Conservation (phyloP, 495 filamentous ascomycete genomes). For the Ascobolus immersus region DNA sequence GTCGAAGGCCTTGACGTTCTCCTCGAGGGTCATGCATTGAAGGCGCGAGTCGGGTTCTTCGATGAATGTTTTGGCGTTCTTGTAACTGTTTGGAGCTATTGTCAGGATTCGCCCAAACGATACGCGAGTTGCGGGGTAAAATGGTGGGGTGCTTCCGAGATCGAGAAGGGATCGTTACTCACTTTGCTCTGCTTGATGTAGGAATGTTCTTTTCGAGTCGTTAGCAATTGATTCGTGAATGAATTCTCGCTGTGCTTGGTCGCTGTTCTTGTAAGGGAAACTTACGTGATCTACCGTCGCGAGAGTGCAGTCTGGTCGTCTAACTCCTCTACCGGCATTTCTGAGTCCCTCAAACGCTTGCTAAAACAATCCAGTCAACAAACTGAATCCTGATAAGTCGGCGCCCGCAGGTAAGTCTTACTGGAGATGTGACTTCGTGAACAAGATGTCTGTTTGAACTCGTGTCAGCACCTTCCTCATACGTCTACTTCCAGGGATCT, state of each 20-base stretch:
- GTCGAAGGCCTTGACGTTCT: conserved; percentile 90
- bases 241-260: neutral
- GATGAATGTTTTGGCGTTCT: conserved; percentile 38
- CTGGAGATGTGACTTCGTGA: conserved; percentile 91
- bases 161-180: conserved; percentile 12
- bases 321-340: conserved; percentile 62
- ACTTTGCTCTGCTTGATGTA: conserved; percentile 13
- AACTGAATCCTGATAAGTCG: neutral
- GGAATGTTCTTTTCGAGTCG: conserved; percentile 12
- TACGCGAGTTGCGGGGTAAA: too few relatives aligned
- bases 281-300: conserved; percentile 92
- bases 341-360: conserved; percentile 93
- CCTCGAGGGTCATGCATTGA: conserved; percentile 84
- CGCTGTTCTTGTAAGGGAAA: conserved; percentile 4
- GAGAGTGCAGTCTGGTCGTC: conserved; percentile 85
- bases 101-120: too few relatives aligned
- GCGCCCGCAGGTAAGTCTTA: conserved; percentile 16
- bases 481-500: neutral
- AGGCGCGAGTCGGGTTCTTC: conserved; percentile 77
- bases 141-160: too few relatives aligned
- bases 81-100: conserved; percentile 4
- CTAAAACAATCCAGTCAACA: conserved; percentile 20
- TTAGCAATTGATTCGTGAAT: too few relatives aligned
- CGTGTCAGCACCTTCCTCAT: conserved; percentile 2
- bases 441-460: conserved; percentile 65